Evolutionary conservation across 352 stramenopile genomes (phyloP).

Genomic region (Phytopythium ostracodes): DNA sequence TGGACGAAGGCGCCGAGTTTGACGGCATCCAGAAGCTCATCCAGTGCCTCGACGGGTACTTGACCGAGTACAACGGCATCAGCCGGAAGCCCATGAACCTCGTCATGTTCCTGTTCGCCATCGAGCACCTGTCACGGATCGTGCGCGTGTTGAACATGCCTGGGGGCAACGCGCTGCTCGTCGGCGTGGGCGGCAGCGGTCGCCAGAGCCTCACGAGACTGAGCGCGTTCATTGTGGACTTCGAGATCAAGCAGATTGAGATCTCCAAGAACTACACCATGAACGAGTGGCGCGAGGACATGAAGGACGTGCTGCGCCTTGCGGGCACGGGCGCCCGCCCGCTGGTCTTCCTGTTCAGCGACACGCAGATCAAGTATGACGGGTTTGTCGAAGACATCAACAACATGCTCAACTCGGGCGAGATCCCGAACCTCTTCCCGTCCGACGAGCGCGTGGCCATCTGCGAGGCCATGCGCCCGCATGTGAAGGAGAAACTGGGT

Average conservation of each 20-base stretch:
- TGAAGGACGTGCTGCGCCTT: slow-evolving; percentile 90
- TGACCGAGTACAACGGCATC: slow-evolving; percentile 91
- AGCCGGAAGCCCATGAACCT: slow-evolving; percentile 94
- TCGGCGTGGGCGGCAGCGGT: slow-evolving; percentile 92
- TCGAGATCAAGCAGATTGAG: slow-evolving; percentile 92
- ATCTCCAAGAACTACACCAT: slow-evolving; percentile 95
- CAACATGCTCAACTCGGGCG: slow-evolving; percentile 95
- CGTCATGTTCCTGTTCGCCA: slow-evolving; percentile 96
- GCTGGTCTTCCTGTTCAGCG: slow-evolving; percentile 93
- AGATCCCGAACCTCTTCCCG: slow-evolving; percentile 94
- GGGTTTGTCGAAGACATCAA: slow-evolving; percentile 97
- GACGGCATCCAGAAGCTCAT: slow-evolving; percentile 83
- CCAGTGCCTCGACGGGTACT: slow-evolving; percentile 84
- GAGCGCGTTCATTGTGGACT: slow-evolving; percentile 92
- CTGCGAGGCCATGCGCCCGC: slow-evolving; percentile 85
- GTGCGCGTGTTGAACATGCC: slow-evolving; percentile 93
- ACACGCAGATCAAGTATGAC: slow-evolving; percentile 96
- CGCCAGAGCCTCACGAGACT: slow-evolving; percentile 91
- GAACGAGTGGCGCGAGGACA: slow-evolving; percentile 93
- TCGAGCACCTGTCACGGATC: slow-evolving; percentile 93
- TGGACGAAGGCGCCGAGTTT: slow-evolving; percentile 40
- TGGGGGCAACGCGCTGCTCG: slow-evolving; percentile 90
- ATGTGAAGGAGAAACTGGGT: slow-evolving; percentile 90
- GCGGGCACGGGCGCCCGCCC: slow-evolving; percentile 84
- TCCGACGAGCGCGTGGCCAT: slow-evolving; percentile 91